phyloP scores from a whole-genome alignment of 1,284 basidiomycete species.

The Boletus nobilissimus region DNA sequence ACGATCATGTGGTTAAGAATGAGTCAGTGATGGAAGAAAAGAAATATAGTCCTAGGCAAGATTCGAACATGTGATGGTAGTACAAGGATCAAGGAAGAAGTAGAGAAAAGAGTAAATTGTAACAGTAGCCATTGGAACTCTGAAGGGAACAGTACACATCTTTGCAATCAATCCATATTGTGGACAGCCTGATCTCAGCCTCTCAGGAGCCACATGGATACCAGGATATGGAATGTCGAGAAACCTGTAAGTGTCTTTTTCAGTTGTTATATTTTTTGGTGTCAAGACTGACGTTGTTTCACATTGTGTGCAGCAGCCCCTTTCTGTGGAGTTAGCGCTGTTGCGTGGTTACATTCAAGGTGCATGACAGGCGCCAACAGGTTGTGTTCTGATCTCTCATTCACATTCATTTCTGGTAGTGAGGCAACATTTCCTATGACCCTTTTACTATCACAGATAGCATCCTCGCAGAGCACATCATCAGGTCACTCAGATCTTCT shows the following conservation, averaged over 20 bases:
- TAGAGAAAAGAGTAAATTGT: too few relatives aligned
- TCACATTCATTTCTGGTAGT: slow-evolving; percentile 61
- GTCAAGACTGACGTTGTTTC: slow-evolving; percentile 11
- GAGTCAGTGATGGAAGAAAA: too few relatives aligned
- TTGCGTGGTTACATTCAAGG: slow-evolving; percentile 63
- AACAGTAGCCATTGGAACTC: slow-evolving; percentile 73
- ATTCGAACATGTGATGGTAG: too few relatives aligned
- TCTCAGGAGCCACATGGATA: slow-evolving; percentile 75
- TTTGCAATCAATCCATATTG: slow-evolving; percentile 83
- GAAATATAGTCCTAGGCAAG: too few relatives aligned
- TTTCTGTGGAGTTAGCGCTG: slow-evolving; percentile 66
- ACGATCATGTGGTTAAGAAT: too few relatives aligned
- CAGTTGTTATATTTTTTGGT: neutral
- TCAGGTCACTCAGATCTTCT: slow-evolving; percentile 49
- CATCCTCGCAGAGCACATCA: slow-evolving; percentile 48
- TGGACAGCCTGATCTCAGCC: slow-evolving; percentile 68
- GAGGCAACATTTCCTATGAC: slow-evolving; percentile 51
- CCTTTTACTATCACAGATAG: slow-evolving; percentile 50
- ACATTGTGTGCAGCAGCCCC: slow-evolving; percentile 53
- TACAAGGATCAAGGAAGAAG: too few relatives aligned
- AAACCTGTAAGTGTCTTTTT: slow-evolving; percentile 55
- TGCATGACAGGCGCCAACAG: slow-evolving; percentile 49
- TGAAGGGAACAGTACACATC: slow-evolving; percentile 74
- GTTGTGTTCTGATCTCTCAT: slow-evolving; percentile 57
- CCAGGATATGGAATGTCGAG: slow-evolving; percentile 64